Percentiles rank a stretch among this genome's conserved stretches.
phyloP scores from a whole-genome alignment of 257 asterid species.

The Scutellaria minor region DNA sequence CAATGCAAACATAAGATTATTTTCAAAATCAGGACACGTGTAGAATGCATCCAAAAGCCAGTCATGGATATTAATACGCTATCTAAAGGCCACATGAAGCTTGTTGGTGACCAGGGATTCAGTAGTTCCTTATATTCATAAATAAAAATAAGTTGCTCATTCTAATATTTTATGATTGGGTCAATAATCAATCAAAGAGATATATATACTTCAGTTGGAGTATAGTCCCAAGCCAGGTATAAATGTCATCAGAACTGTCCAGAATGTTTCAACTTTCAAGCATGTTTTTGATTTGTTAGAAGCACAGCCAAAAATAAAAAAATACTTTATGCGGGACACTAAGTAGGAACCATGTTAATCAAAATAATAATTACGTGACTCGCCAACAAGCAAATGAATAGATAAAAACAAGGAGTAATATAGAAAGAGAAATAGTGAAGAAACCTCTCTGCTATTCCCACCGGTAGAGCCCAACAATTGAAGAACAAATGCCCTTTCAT shows the following conservation, averaged over 20 bases:
- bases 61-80: neutral
- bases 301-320: conserved; percentile 17
- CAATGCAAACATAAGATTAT: neutral
- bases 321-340: neutral
- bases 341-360: conserved; percentile 6
- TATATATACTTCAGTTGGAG: neutral
- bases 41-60: neutral
- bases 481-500: conserved; percentile 81
- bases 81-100: neutral
- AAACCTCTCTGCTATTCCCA: conserved; percentile 65
- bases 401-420: conserved; percentile 23
- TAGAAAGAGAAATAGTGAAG: conserved; percentile 31
- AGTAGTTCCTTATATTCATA: neutral
- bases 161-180: neutral
- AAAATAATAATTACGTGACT: neutral
- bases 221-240: conserved; percentile 5
- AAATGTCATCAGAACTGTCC: conserved; percentile 13
- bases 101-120: neutral
- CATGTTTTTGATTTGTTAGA: conserved; percentile 8
- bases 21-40: neutral
- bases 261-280: neutral
- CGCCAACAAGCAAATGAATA: conserved; percentile 12
- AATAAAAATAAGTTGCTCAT: neutral
- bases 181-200: conserved; percentile 25
- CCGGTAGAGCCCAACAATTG: conserved; percentile 65